Evolutionary conservation across 495 filamentous ascomycete species (phyloP), one percentile per base, ranked within the genome.

Genomic region (Penicillium tannophilum): DNA sequence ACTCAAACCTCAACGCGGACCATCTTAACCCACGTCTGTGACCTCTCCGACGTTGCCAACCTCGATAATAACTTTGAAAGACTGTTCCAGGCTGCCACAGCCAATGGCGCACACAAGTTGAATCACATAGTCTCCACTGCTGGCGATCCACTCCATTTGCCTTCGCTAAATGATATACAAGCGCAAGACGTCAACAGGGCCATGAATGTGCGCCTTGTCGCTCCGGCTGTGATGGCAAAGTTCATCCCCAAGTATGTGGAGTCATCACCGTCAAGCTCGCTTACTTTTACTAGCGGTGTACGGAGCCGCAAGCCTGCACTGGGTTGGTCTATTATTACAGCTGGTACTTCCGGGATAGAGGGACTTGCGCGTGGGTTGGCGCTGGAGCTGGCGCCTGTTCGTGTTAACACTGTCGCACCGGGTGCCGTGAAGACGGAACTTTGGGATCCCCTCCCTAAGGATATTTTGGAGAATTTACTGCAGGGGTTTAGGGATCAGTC

Each of bases 81-180:
- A 0, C 72, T 87, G 4, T 79, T 89, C 56, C 47, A 73, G 2
- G 66, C 65, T 6, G 66, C 65, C 17, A 62, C 65, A 2, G 28
- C 41, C 17, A 39, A 42, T 17, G 68, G 74, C 24, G 66, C 50
- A 7, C 16, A 52, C 31, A 64, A 74, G 44, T 59, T 89, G 44
- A 79, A 89, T 67, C 88, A 90, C 62, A 73, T 90, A 23, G 78
- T 85, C 52, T 81, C 71, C 63, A 87, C 86, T 5, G 87, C 88
- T 0, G 85, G 77, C 9, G 79, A 86, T 55, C 45, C 58, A 6
- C 67, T 84, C 0, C 16, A 64, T 12, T 48, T 76, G 7, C 63
- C 62, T 1, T 55, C 63, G 6, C 31, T 86, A 1, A 20, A 67
- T 3, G 73, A 79, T 5, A 39, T 80, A 19, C 80, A 72, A 2